Base-by-base conservation (phyloP, 306 rosid genomes). In the Cicer arietinum region DNA sequence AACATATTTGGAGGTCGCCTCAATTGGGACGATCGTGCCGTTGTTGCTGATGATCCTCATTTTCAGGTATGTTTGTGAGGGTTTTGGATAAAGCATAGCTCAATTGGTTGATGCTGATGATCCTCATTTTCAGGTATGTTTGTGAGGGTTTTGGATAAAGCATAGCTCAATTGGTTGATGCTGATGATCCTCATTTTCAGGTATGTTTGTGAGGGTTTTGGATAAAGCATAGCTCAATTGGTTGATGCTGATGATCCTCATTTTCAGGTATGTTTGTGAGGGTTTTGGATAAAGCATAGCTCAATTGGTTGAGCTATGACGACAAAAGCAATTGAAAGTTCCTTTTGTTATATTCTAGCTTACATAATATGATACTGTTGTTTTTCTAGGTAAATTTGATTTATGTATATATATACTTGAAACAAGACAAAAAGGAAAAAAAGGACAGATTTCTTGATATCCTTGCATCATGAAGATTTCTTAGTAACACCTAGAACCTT, bases 171-270 rank as follows among this genome's bases (percentile, higher is more conserved):
- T 5, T 30, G 37, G 37, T 30, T 30, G 37, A 30, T 63, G 91
- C 90, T 20, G 99, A 95, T 78, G 99, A 95, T 86, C 98, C 98
- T 42, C 99, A 95, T 88, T 95, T 95, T 87, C 98, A 95, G 98
- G 99, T 93, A 73, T 83, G 63, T 56, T 50, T 63, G 6, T 35
- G 20, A 71, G n/a, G 9, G 48, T 79, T 76, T 59, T 53, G 45
- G 46, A 30, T 30, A 30, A 30, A 4, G 5, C 37, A 30, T 3
- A 30, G 6, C 5, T 30, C 37, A 30, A 30, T 5, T 30, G 37
- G 37, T 30, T 30, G 37, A 30, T 14, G 16, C 16, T 14, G 16
- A 14, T 14, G 16, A 14, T 14, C 16, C 16, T 14, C 16, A 14
- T 14, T 14, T 14, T 14, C 16, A 14, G 16, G 16, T 14, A 14